phyloP scores from a whole-genome alignment of 1,284 basidiomycete genomes.

The Leccinum griseonigrum region DNA sequence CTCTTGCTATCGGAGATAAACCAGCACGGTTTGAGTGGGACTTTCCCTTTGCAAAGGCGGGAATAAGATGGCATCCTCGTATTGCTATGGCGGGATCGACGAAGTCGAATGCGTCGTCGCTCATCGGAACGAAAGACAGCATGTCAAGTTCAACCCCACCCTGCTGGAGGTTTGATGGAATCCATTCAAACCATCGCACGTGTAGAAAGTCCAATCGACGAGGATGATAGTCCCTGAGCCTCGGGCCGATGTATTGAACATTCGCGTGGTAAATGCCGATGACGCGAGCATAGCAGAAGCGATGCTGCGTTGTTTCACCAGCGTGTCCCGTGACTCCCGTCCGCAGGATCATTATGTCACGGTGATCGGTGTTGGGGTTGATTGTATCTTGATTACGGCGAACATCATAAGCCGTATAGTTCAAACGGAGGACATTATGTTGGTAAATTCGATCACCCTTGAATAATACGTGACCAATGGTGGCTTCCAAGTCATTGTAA shows the following conservation, averaged over 20 bases:
- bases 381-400: slow-evolving; percentile 11
- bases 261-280: slow-evolving; percentile 11
- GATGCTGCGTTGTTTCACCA: not conserved
- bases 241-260: not conserved
- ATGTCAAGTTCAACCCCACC: not conserved
- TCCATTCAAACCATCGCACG: not conserved
- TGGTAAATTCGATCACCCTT: slow-evolving; percentile 4
- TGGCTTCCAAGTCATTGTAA: no score
- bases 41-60: slow-evolving; percentile 4
- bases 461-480: not conserved
- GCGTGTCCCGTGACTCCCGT: not conserved
- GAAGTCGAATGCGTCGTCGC: slow-evolving; percentile 8
- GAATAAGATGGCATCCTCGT: slow-evolving; percentile 13
- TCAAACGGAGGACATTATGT: not conserved
- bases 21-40: no score
- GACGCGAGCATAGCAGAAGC: not conserved
- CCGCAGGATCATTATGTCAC: slow-evolving; percentile 11
- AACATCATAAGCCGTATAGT: slow-evolving; percentile 7
- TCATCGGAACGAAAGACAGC: not conserved
- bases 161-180: not conserved
- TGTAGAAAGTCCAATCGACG: slow-evolving; percentile 2
- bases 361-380: slow-evolving; percentile 9
- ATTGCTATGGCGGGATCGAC: slow-evolving; percentile 10
- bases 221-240: not conserved
- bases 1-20: not conserved